Percentiles rank a stretch among this genome's conserved stretches.
Evolutionary conservation across 768 basidiomycete species (phyloP).

Genomic region (Boletus barrowsii): DNA sequence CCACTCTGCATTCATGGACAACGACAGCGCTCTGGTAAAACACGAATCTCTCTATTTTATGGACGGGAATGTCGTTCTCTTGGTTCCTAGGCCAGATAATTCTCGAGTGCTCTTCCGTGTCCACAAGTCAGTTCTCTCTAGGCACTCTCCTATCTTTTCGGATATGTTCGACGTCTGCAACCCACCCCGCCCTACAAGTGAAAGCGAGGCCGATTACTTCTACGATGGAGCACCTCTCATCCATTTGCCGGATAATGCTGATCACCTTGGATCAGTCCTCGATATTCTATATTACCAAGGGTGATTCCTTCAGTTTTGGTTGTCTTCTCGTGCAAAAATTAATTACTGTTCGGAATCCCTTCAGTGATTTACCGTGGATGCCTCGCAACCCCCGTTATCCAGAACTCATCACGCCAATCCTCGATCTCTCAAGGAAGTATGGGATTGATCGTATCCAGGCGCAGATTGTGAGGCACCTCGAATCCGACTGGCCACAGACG

Average conservation of each 20-base stretch:
- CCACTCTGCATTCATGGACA: too few species aligned
- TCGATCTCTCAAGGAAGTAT: conserved; percentile 11
- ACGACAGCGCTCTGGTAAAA: neutral
- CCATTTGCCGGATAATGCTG: conserved; percentile 1
- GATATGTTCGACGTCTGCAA: conserved; percentile 5
- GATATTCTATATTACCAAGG: conserved; percentile 11
- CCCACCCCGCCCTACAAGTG: neutral
- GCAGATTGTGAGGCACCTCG: conserved; percentile 1
- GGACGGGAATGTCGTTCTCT: conserved; percentile 7
- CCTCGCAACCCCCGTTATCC: conserved; percentile 4
- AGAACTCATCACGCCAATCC: conserved; percentile 2
- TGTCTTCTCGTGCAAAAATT: neutral
- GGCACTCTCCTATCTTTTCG: conserved; percentile 5
- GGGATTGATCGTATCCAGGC: conserved; percentile 6
- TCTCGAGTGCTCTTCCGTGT: conserved; percentile 8
- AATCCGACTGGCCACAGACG: conserved; percentile 13
- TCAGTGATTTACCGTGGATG: conserved; percentile 1
- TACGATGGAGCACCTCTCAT: conserved; percentile 11
- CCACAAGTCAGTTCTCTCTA: conserved; percentile 14
- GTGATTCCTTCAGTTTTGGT: neutral
- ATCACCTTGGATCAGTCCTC: conserved; percentile 10
- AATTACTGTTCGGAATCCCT: neutral
- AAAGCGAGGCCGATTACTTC: neutral
- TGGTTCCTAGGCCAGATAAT: neutral
- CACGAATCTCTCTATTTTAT: conserved; percentile 7